A percentile compares a stretch with the other conserved stretches of the same genome.
Conservation (phyloP, 371 early-diverging fungal species). For the Cokeromyces recurvatus region DNA sequence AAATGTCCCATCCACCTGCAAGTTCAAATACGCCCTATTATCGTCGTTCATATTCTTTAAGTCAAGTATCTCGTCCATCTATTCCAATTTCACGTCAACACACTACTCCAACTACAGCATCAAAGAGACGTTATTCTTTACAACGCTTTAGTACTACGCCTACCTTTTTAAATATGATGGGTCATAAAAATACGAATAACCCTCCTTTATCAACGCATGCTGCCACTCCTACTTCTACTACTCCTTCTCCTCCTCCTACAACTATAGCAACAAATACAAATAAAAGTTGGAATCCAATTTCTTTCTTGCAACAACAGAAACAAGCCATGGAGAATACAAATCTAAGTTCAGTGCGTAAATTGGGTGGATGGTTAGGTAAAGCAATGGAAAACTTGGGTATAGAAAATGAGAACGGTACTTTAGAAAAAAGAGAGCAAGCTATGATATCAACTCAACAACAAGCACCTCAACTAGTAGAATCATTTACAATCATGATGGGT, state of each 20-base stretch:
- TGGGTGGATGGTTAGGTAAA: slow-evolving; percentile 66
- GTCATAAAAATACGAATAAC: background rate
- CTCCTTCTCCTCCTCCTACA: no score
- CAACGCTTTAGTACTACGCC: slow-evolving; percentile 18
- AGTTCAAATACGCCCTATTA: slow-evolving; percentile 13
- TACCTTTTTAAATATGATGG: slow-evolving; percentile 3
- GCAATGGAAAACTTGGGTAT: slow-evolving; percentile 70
- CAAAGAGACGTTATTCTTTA: slow-evolving; percentile 21
- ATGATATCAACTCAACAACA: background rate
- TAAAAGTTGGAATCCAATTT: slow-evolving; percentile 61
- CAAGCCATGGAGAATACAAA: slow-evolving; percentile 56
- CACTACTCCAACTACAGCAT: slow-evolving; percentile 2
- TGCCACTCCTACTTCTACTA: background rate
- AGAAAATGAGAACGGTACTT: slow-evolving; percentile 46
- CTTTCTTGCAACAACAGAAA: slow-evolving; percentile 65
- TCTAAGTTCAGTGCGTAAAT: slow-evolving; percentile 54
- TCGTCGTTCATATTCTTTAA: slow-evolving; percentile 28
- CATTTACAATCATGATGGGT: slow-evolving; percentile 70
- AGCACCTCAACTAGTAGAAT: slow-evolving; percentile 58
- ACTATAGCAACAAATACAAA: background rate
- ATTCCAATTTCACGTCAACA: no score
- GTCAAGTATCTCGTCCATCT: slow-evolving; percentile 19
- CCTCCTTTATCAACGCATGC: background rate
- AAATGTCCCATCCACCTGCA: slow-evolving; percentile 4
- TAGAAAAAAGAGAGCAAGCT: background rate